phyloP scores from a whole-genome alignment of 352 stramenopile species.

The Phytophthora nicotianae region DNA sequence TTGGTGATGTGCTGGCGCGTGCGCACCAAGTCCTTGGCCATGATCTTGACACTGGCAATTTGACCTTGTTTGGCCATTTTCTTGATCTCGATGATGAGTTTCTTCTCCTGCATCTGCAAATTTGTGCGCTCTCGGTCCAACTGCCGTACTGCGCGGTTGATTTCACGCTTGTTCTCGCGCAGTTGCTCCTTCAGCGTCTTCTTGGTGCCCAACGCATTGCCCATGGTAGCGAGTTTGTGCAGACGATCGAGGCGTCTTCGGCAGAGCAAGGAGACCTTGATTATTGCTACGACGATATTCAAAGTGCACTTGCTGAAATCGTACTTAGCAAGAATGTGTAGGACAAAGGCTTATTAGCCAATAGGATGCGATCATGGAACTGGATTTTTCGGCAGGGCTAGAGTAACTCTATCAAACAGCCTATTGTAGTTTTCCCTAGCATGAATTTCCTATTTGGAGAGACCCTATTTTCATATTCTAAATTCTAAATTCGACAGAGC shows the following conservation, averaged over 20 bases:
- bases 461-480: too few species aligned
- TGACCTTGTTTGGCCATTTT: conserved; percentile 97
- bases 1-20: conserved; percentile 97
- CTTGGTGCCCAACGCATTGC: conserved; percentile 76
- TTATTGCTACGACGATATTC: neutral
- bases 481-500: too few species aligned
- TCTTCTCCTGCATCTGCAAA: conserved; percentile 94
- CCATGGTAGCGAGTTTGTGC: conserved; percentile 43
- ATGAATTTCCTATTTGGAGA: too few species aligned
- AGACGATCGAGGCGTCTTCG: neutral
- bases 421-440: too few species aligned
- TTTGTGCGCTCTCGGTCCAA: conserved; percentile 95
- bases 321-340: neutral
- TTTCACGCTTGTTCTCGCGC: conserved; percentile 98
- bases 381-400: conserved; percentile 2
- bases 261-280: neutral
- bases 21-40: conserved; percentile 96
- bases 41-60: conserved; percentile 97
- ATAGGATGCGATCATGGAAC: neutral
- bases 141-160: conserved; percentile 96
- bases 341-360: neutral
- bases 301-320: neutral
- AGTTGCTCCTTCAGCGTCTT: conserved; percentile 92
- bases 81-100: conserved; percentile 97
- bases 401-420: too few species aligned